Conservation (phyloP, 106 monocot species). For the Amphibolis antarctica region DNA sequence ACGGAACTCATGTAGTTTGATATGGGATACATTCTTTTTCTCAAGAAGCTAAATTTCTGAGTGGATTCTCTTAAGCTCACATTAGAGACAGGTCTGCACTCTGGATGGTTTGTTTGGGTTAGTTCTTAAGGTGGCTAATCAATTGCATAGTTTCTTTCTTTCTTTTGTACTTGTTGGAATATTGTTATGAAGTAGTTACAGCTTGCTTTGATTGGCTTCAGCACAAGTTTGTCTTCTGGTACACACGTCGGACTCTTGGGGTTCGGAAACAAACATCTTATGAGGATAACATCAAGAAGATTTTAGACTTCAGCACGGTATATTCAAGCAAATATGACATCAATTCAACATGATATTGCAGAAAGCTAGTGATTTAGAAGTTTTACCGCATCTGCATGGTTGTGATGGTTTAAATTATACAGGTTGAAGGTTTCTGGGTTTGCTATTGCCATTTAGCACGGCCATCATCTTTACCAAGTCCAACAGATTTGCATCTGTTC, state of each 20-base stretch:
- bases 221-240: constrained; percentile 90
- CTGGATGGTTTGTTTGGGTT: no score
- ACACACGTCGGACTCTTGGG: constrained; percentile 71
- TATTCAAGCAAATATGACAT: not conserved
- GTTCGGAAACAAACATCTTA: constrained; percentile 67
- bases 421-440: constrained; percentile 98
- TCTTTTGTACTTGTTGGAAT: not conserved
- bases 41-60: no score
- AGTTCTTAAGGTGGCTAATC: no score
- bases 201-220: constrained; percentile 12
- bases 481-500: constrained; percentile 92
- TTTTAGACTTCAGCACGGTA: constrained; percentile 92
- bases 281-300: constrained; percentile 94
- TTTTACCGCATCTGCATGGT: not conserved
- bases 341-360: not conserved
- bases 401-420: not conserved
- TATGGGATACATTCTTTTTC: no score
- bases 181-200: not conserved
- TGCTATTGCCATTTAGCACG: constrained; percentile 89
- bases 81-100: no score
- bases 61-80: no score
- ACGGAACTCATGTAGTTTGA: no score
- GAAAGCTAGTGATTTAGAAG: not conserved
- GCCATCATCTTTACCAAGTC: constrained; percentile 61
- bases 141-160: no score